Evolutionary conservation across 2,329 filamentous ascomycete species (phyloP).

Genomic region (Verticillium longisporum): DNA sequence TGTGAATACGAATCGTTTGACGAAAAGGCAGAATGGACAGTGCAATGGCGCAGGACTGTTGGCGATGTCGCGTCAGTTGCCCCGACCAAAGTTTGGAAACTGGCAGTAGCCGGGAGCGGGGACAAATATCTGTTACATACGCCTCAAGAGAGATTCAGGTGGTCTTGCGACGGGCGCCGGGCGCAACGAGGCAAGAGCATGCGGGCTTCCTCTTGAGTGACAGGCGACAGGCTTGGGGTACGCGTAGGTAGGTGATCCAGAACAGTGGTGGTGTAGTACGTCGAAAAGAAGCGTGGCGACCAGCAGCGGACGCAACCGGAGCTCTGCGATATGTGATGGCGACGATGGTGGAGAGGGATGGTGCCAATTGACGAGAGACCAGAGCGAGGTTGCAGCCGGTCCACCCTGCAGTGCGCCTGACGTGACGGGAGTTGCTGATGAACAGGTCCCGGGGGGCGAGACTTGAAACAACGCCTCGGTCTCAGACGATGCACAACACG

Average conservation of each 20-base stretch:
- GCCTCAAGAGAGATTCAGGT: background rate
- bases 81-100: background rate
- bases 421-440: background rate
- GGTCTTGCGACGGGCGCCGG: background rate
- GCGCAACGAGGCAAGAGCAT: background rate
- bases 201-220: background rate
- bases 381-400: background rate
- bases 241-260: background rate
- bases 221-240: background rate
- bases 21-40: background rate
- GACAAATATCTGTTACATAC: background rate
- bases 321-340: background rate
- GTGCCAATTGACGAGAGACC: background rate
- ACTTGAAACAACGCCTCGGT: background rate
- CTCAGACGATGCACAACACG: background rate
- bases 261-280: background rate
- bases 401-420: background rate
- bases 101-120: background rate
- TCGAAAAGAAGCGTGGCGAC: background rate
- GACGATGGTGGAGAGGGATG: background rate
- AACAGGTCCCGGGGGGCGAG: background rate
- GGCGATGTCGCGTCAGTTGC: background rate
- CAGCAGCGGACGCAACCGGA: background rate
- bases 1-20: conserved; percentile 11
- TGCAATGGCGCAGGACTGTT: background rate